These are phyloP conservation scores for Nakaseomyces bracarensis DNA, from an alignment of 1,139 yeast species.

Conservation along the genomic window DNA sequence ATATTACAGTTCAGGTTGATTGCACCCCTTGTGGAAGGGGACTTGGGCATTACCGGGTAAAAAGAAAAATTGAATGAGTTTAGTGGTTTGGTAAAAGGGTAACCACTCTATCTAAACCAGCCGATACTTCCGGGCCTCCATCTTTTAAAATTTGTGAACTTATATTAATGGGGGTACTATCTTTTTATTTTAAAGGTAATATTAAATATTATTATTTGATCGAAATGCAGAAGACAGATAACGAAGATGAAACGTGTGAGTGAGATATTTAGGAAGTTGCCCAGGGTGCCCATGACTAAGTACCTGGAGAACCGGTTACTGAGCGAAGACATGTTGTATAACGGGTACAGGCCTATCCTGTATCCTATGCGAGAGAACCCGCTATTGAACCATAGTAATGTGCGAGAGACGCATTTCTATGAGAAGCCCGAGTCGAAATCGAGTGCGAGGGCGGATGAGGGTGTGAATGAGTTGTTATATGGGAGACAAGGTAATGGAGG, in stretches of 20 bases:
- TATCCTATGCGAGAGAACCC: constrained; percentile 31
- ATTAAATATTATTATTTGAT: no score
- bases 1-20: no score
- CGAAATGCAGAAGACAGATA: constrained; percentile 1
- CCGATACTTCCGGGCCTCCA: no score
- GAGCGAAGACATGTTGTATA: constrained; percentile 26
- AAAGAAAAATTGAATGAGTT: no score
- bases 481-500: constrained; percentile 26
- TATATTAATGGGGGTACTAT: no score
- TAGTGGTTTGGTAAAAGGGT: no score
- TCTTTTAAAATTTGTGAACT: no score
- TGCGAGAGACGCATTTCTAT: constrained; percentile 5
- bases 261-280: constrained; percentile 20
- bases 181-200: no score
- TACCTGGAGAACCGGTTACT: constrained; percentile 24
- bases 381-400: constrained; percentile 14
- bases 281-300: constrained; percentile 30
- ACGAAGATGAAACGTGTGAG: constrained; percentile 3
- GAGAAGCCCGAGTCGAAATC: not conserved
- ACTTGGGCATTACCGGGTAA: no score
- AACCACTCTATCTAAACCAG: no score
- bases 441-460: constrained; percentile 4
- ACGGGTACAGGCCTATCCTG: constrained; percentile 30
- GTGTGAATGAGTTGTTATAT: constrained; percentile 13
- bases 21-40: no score